These are phyloP conservation scores for Yamadazyma jaroonii DNA, from an alignment of 1,139 yeast species.

Conservation along the genomic window DNA sequence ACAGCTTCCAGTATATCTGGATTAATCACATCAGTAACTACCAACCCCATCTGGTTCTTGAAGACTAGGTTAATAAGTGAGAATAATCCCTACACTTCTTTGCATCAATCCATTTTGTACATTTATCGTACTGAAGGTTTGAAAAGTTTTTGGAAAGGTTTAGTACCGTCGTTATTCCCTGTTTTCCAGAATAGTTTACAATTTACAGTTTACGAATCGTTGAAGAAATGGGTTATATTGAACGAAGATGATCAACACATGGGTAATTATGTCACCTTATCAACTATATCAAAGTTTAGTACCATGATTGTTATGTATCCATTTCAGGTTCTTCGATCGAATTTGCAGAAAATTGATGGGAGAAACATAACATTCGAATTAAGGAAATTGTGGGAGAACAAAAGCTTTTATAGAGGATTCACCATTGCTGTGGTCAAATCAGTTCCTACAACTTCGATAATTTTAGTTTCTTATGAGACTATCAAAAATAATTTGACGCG, in stretches of 20 bases:
- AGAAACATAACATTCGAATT: slow-evolving; percentile 7
- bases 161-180: slow-evolving; percentile 76
- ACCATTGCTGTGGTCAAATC: slow-evolving; percentile 60
- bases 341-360: slow-evolving; percentile 55
- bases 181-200: slow-evolving; percentile 90
- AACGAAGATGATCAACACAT: slow-evolving; percentile 11
- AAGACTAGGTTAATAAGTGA: slow-evolving; percentile 83
- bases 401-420: slow-evolving; percentile 77
- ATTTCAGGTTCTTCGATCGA: slow-evolving; percentile 74
- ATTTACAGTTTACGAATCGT: slow-evolving; percentile 76
- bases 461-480: slow-evolving; percentile 65
- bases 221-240: slow-evolving; percentile 37
- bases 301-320: slow-evolving; percentile 79
- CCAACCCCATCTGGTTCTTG: slow-evolving; percentile 92
- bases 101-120: slow-evolving; percentile 51
- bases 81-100: slow-evolving; percentile 55
- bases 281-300: slow-evolving; percentile 66
- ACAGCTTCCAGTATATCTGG: slow-evolving; percentile 59
- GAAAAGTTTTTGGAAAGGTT: slow-evolving; percentile 75
- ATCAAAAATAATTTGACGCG: slow-evolving; percentile 20
- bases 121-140: slow-evolving; percentile 65
- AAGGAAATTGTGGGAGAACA: slow-evolving; percentile 39
- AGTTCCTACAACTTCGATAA: slow-evolving; percentile 72
- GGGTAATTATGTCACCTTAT: slow-evolving; percentile 55
- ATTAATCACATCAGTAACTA: slow-evolving; percentile 63